phyloP scores from a whole-genome alignment of 2,329 filamentous ascomycete genomes.

The Cytospora piceae region DNA sequence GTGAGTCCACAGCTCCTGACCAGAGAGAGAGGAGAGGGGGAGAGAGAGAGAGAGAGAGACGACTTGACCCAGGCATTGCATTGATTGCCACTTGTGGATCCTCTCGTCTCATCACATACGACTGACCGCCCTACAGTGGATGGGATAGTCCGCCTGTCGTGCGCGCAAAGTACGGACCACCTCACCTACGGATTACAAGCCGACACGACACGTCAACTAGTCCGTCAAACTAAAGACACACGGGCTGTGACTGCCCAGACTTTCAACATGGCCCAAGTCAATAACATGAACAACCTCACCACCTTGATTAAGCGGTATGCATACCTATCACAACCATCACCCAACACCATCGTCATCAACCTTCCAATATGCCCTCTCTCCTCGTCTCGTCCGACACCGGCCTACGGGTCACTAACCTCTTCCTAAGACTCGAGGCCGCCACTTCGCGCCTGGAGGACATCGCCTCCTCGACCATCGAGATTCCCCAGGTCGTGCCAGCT shows the following conservation, averaged over 20 bases:
- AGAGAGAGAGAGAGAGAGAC: too few relatives aligned
- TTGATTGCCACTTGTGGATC: background rate
- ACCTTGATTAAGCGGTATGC: slow-evolving; percentile 96
- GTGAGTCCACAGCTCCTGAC: too few relatives aligned
- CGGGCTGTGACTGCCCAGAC: slow-evolving; percentile 24
- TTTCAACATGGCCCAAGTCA: slow-evolving; percentile 39
- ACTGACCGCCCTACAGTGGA: slow-evolving; percentile 1
- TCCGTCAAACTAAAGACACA: slow-evolving; percentile 14
- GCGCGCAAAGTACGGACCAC: slow-evolving; percentile 17
- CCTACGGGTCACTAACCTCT: slow-evolving; percentile 51
- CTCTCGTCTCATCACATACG: background rate
- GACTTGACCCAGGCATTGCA: background rate
- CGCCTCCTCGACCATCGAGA: slow-evolving; percentile 72
- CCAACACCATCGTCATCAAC: background rate
- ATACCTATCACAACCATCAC: slow-evolving; percentile 7
- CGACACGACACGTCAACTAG: slow-evolving; percentile 24
- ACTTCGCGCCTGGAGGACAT: slow-evolving; percentile 97
- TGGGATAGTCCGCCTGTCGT: slow-evolving; percentile 1
- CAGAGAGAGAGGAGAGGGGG: too few relatives aligned
- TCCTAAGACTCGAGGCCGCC: slow-evolving; percentile 87
- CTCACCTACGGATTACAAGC: slow-evolving; percentile 10
- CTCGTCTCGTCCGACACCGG: slow-evolving; percentile 31
- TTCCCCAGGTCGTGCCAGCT: slow-evolving; percentile 55
- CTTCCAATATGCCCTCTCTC: slow-evolving; percentile 18
- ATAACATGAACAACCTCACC: slow-evolving; percentile 93